These are phyloP conservation scores for Pythium aristosporum DNA, from an alignment of 352 stramenopile species.

Conservation along the genomic window DNA sequence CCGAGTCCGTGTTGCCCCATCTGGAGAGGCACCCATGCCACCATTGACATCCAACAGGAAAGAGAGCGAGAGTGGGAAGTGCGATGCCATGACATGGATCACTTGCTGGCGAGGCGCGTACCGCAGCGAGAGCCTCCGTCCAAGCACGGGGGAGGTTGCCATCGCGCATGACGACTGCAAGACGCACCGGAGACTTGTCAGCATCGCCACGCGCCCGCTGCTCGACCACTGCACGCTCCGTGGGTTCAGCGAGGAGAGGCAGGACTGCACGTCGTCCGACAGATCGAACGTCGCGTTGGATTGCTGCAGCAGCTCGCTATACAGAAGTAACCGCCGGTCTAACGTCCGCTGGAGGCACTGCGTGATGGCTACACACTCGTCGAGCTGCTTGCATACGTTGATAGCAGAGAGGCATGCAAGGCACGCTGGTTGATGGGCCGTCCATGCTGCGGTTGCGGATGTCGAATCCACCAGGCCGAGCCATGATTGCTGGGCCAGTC, in stretches of 20 bases:
- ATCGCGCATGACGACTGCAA: constrained; percentile 1
- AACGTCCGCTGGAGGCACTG: constrained; percentile 8
- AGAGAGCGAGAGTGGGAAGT: constrained; percentile 15
- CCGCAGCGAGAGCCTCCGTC: neutral
- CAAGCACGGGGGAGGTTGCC: neutral
- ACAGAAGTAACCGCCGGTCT: neutral
- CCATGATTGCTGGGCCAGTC: neutral
- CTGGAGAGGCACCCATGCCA: neutral
- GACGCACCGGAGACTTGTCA: constrained; percentile 8
- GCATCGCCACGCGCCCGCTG: constrained; percentile 11
- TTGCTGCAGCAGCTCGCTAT: constrained; percentile 8
- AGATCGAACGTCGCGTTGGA: constrained; percentile 3
- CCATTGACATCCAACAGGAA: constrained; percentile 22
- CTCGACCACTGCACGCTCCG: constrained; percentile 8
- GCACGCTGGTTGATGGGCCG: constrained; percentile 1
- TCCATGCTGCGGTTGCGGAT: neutral
- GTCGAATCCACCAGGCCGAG: constrained; percentile 5
- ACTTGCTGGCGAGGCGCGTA: constrained; percentile 16
- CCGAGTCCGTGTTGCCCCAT: neutral
- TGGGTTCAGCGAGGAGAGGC: constrained; percentile 6
- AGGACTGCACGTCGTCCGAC: neutral
- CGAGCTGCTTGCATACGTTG: constrained; percentile 3
- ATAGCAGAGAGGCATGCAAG: constrained; percentile 2
- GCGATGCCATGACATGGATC: neutral
- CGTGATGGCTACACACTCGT: constrained; percentile 18